These are phyloP conservation scores for Lachnellula hyalina DNA, from an alignment of 2,329 filamentous ascomycete genomes.

Conservation along the genomic window DNA sequence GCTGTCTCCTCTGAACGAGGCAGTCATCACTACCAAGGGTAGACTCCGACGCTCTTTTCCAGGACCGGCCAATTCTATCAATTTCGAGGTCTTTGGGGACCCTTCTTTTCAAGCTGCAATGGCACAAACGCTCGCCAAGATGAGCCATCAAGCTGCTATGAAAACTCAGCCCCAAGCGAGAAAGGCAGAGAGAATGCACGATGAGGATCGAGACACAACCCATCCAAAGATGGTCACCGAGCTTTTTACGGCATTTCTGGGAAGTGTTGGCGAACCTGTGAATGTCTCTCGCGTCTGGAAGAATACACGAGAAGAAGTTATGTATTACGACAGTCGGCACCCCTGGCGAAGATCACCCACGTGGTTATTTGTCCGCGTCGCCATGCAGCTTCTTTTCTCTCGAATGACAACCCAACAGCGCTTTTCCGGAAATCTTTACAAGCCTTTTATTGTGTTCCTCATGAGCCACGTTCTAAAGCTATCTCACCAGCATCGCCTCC, in stretches of 20 bases:
- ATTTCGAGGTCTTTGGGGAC: constrained; percentile 19
- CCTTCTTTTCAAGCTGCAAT: constrained; percentile 6
- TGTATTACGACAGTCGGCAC: constrained; percentile 33
- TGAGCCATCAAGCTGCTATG: constrained; percentile 2
- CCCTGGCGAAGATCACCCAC: constrained; percentile 49
- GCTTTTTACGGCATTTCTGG: constrained; percentile 41
- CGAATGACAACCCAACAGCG: not conserved
- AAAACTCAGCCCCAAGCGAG: not conserved
- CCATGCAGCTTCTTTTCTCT: constrained; percentile 35
- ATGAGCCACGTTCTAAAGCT: constrained; percentile 34
- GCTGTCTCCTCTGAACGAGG: constrained; percentile 36
- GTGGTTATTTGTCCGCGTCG: constrained; percentile 51
- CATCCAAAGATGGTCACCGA: constrained; percentile 49
- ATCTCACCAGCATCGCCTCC: constrained; percentile 12
- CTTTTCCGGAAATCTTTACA: constrained; percentile 36
- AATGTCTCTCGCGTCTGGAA: constrained; percentile 39
- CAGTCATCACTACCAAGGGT: constrained; percentile 34
- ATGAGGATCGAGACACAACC: constrained; percentile 44
- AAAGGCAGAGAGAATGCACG: not conserved
- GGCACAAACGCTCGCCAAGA: constrained; percentile 4
- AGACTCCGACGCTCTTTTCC: constrained; percentile 42
- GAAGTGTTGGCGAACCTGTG: constrained; percentile 32
- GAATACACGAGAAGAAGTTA: constrained; percentile 48
- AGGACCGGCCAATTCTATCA: constrained; percentile 33
- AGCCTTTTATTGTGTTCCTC: constrained; percentile 45